Conservation (phyloP, 306 rosid genomes). For the Vigna nakashimae region DNA sequence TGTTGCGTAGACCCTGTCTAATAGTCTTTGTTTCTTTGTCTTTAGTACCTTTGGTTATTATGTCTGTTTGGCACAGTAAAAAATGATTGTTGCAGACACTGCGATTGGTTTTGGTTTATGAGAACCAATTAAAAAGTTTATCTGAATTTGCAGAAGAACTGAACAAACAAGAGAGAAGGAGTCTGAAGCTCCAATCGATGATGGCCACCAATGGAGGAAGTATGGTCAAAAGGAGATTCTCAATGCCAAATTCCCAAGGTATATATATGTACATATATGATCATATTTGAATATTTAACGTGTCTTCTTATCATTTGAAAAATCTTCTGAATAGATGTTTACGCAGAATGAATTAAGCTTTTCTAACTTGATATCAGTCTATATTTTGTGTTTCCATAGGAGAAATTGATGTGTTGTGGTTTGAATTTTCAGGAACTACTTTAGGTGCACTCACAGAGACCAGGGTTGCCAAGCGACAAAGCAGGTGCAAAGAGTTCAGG, state of each 20-base stretch:
- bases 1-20: not conserved
- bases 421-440: constrained; percentile 62
- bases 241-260: constrained; percentile 57
- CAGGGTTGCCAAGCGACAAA: constrained; percentile 76
- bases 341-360: no score
- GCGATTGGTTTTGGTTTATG: not conserved
- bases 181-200: constrained; percentile 48
- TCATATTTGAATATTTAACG: not conserved
- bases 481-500: constrained; percentile 72
- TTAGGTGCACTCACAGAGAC: constrained; percentile 82
- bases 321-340: not conserved
- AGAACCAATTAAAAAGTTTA: constrained; percentile 20
- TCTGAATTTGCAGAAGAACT: constrained; percentile 53
- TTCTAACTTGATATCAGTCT: no score
- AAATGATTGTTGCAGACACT: constrained; percentile 16
- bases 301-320: not conserved
- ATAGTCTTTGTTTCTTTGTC: not conserved
- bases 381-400: no score
- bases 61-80: not conserved
- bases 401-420: not conserved
- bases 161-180: constrained; percentile 53
- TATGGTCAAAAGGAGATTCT: constrained; percentile 75
- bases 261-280: not conserved
- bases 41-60: not conserved
- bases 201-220: constrained; percentile 82